phyloP scores from a whole-genome alignment of 768 basidiomycete species.

The Termitomyces sp. region DNA sequence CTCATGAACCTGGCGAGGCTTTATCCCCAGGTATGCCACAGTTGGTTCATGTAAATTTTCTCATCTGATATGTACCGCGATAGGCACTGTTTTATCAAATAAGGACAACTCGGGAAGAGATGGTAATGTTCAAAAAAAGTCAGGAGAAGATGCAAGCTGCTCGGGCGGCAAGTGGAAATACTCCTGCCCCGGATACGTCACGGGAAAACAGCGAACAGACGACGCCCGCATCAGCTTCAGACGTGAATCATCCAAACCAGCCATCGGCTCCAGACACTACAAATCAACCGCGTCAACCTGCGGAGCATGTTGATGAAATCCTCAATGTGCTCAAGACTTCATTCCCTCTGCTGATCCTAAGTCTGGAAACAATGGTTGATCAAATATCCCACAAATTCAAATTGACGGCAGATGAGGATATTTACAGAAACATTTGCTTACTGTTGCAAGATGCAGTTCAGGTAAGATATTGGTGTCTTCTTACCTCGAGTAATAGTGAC shows the following conservation, averaged over 20 bases:
- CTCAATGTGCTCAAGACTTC: slow-evolving; percentile 92
- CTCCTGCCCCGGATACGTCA: slow-evolving; percentile 23
- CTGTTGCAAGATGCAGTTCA: slow-evolving; percentile 83
- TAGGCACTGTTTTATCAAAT: slow-evolving; percentile 95
- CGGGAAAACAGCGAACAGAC: slow-evolving; percentile 22
- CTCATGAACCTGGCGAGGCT: slow-evolving; percentile 85
- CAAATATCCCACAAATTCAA: slow-evolving; percentile 90
- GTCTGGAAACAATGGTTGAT: slow-evolving; percentile 96
- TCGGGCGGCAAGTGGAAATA: slow-evolving; percentile 24
- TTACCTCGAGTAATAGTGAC: background rate
- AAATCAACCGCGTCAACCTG: slow-evolving; percentile 55
- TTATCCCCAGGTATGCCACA: slow-evolving; percentile 76
- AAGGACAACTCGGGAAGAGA: slow-evolving; percentile 59
- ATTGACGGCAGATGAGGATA: slow-evolving; percentile 84
- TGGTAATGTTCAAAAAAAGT: slow-evolving; percentile 34
- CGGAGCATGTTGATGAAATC: slow-evolving; percentile 91
- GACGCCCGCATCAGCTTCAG: slow-evolving; percentile 7
- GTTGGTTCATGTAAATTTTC: background rate
- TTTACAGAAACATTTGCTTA: slow-evolving; percentile 86
- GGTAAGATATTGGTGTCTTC: slow-evolving; percentile 34
- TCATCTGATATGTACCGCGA: background rate
- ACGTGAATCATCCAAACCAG: slow-evolving; percentile 12
- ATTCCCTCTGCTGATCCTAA: slow-evolving; percentile 90
- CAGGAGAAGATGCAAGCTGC: slow-evolving; percentile 34
- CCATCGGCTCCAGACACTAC: slow-evolving; percentile 19